Base-by-base conservation (phyloP, 176 grass and related monocot genomes). In the Ensete ventricosum region DNA sequence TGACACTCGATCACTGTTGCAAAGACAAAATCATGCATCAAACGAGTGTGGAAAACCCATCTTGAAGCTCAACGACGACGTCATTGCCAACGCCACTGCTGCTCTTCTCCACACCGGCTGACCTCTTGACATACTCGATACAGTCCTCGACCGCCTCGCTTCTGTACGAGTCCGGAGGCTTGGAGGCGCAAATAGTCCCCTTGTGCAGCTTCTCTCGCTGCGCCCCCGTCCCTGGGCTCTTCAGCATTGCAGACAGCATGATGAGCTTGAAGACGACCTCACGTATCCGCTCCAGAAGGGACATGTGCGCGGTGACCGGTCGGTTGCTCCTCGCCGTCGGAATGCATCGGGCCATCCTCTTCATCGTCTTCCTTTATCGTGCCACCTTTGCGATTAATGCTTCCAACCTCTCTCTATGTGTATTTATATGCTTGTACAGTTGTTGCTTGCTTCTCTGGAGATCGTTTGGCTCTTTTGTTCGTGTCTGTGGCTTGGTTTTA, bases 201-300 rank as follows among this genome's bases (percentile, higher is more conserved):
- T 17, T n/a, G 57, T 0, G 14, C 57, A 20, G 14, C 57, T 7
- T 60, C 57, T 14, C 17, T 58, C 17, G 55, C 55, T 5, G 14
- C 19, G 57, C 1, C 57, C 16, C 6, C 13, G 57, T 17, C 1
- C 17, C 19, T 19, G 57, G 3, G 17, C 2, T 60, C 57, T 60
- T 60, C 57, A 60, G 57, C 57, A 60, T 60, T 14, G 57, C 57
- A 19, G 57, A 60, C 57, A 60, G 57, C 57, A 60, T 60, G 57
- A 60, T 21, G 57, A 60, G 19, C 57, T 60, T 60, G 57, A 60
- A n/a, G 57, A 60, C 57, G 17, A 21, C 57, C 57, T 60, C 57
- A 19, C 57, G 57, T 4, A 60, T 19, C 14, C 57, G 57, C 57
- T 21, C 0, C 17, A 60, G 16, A 19, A 60, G 57, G 17, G 57